These are phyloP conservation scores for Marchantia paleacea DNA, from an alignment of 225 moss, liverwort and hornwort species.

Conservation along the genomic window DNA sequence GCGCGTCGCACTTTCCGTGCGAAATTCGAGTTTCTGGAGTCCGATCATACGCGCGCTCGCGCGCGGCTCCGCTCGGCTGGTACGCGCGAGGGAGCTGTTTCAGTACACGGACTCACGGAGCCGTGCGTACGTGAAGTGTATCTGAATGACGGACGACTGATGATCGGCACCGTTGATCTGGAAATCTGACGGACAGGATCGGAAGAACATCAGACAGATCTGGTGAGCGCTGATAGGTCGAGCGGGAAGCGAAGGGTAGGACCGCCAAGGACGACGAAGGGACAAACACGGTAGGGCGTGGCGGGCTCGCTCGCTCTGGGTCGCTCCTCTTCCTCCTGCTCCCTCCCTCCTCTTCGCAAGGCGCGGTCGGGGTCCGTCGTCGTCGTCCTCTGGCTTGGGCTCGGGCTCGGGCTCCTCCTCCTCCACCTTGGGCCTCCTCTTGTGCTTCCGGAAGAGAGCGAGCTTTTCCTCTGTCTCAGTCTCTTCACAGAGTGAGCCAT, in stretches of 20 bases:
- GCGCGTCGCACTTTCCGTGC: neutral
- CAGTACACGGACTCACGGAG: neutral
- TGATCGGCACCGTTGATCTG: neutral
- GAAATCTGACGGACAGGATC: neutral
- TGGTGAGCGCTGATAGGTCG: neutral
- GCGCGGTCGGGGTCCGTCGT: neutral
- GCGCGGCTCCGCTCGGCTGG: no score
- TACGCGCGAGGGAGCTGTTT: neutral
- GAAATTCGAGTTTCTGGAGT: neutral
- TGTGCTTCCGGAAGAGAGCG: slow-evolving; percentile 4
- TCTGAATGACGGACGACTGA: neutral
- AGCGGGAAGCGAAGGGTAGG: slow-evolving; percentile 5
- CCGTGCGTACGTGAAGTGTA: neutral
- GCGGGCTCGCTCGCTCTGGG: no score
- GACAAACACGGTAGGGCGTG: neutral
- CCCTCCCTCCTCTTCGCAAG: neutral
- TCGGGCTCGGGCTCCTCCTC: neutral
- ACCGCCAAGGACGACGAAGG: no score
- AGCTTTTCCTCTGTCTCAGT: slow-evolving; percentile 15
- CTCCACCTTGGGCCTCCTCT: neutral
- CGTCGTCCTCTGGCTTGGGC: neutral
- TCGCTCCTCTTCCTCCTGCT: no score
- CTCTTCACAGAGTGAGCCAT: neutral
- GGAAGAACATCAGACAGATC: neutral
- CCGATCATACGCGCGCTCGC: neutral